These are phyloP conservation scores for Saccharomycopsis hybrid DNA, from an alignment of 1,139 yeast genomes.

Conservation along the genomic window DNA sequence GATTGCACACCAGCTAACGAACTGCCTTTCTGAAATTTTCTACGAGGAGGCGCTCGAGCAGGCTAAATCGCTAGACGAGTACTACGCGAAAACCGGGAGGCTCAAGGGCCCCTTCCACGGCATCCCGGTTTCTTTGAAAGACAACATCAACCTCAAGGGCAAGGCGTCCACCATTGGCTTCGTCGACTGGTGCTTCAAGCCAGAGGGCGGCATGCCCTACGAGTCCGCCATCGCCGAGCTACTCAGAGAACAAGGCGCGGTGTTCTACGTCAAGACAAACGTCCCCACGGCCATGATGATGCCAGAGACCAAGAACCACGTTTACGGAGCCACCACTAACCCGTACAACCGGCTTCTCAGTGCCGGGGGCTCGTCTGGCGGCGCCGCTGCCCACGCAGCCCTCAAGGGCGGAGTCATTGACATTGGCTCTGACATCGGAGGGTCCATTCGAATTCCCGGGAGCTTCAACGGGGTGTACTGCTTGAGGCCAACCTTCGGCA, in stretches of 20 bases:
- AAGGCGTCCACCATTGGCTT: conserved; percentile 41
- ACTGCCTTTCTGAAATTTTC: conserved; percentile 36
- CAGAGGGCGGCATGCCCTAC: conserved; percentile 25
- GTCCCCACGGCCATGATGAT: conserved; percentile 55
- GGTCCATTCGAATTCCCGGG: conserved; percentile 54
- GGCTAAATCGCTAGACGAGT: conserved; percentile 42
- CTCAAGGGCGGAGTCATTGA: conserved; percentile 45
- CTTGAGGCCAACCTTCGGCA: conserved; percentile 41
- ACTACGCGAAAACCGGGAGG: conserved; percentile 28
- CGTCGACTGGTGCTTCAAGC: conserved; percentile 31
- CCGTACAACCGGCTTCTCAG: conserved; percentile 39
- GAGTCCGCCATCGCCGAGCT: conserved; percentile 35
- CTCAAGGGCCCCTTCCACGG: conserved; percentile 59
- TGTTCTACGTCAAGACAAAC: conserved; percentile 50
- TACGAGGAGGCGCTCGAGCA: conserved; percentile 34
- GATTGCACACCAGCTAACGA: conserved; percentile 40
- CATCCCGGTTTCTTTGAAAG: conserved; percentile 56
- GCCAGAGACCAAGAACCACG: conserved; percentile 40
- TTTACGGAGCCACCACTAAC: conserved; percentile 44
- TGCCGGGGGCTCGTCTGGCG: conserved; percentile 58
- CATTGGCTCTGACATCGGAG: conserved; percentile 61
- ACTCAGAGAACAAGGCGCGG: conserved; percentile 45
- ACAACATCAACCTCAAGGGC: conserved; percentile 44
- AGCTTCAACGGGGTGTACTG: conserved; percentile 49
- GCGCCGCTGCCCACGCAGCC: conserved; percentile 52